Base-by-base conservation (phyloP, 805 yeast genomes). In the Isabelozyma rhagii region DNA sequence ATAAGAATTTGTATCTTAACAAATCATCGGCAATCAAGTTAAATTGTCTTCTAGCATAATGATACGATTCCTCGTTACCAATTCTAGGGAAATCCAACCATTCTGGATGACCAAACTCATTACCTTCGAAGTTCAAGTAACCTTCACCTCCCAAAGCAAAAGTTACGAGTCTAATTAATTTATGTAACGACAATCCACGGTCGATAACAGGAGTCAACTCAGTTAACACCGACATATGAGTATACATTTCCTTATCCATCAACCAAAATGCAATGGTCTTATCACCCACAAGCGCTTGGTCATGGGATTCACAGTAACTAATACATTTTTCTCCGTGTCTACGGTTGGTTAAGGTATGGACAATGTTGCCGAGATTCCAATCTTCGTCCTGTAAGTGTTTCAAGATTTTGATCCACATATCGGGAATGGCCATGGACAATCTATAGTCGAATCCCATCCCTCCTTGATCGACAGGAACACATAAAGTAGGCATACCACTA, bases 81-180 rank as follows among this genome's bases (percentile, higher is more conserved):
- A 56, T 85, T 61, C 97, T 83, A 11, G 99, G 98, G 78, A 93
- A 94, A 68, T 93, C 99, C 47, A 94, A 80, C 99, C 99, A 93
- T 66, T 93, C 99, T 3, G 98, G 99, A 62, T 93, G 99, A 14
- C 99, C 99, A 72, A 94, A 93, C 70, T 93, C 99, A 62, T 93
- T 93, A 50, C 99, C 98, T 75, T 93, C 97, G 66, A 93, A 93
- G 66, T 92, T 93, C 63, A 93, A 79, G 63, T 93, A 93, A 0
- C 96, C 97, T 69, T 93, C 98, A 49, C 99, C 99, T 44, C 98
- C 98, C n/a, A 93, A 75, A 1, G 92, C 75, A 59, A 89, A 92
- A 1, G 98, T 93, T 18, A 92, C 59, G 48, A 94, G 75, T 55
- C 99, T 79, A 53, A 93, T 94, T 82, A 94, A 69, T 66, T 93